phyloP scores from a whole-genome alignment of 2,329 filamentous ascomycete genomes.

The Aciculosporium take region DNA sequence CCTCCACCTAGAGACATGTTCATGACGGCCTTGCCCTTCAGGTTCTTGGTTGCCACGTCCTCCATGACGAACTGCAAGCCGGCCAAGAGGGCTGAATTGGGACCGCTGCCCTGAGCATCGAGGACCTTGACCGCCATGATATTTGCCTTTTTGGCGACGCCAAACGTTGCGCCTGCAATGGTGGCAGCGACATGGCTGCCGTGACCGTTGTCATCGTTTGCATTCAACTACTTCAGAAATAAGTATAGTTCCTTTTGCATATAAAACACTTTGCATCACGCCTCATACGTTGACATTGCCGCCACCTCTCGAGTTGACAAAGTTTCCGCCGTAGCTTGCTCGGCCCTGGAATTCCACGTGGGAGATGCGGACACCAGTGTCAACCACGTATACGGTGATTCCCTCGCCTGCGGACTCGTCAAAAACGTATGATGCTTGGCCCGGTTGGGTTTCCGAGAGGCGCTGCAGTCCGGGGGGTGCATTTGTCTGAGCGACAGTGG shows the following conservation, averaged over 20 bases:
- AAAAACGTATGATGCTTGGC: slow-evolving; percentile 26
- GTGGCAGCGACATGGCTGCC: slow-evolving; percentile 51
- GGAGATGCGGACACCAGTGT: slow-evolving; percentile 45
- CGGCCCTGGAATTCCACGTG: slow-evolving; percentile 45
- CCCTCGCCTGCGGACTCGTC: slow-evolving; percentile 37
- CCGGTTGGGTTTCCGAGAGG: slow-evolving; percentile 30
- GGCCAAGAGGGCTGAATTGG: slow-evolving; percentile 32
- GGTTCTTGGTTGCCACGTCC: slow-evolving; percentile 27
- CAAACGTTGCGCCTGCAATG: slow-evolving; percentile 44
- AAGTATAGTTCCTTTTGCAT: too few species aligned
- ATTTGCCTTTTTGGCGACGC: slow-evolving; percentile 44
- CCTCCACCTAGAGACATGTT: slow-evolving; percentile 48
- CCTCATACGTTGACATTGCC: slow-evolving; percentile 25
- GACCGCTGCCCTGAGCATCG: slow-evolving; percentile 25
- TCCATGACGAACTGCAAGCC: slow-evolving; percentile 42
- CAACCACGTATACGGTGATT: slow-evolving; percentile 49
- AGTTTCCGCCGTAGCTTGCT: slow-evolving; percentile 38
- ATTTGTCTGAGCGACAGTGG: slow-evolving; percentile 34
- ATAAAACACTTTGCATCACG: too few species aligned
- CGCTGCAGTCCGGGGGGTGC: slow-evolving; percentile 40
- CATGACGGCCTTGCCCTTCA: slow-evolving; percentile 41
- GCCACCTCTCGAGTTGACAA: slow-evolving; percentile 18
- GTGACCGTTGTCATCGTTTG: slow-evolving; percentile 43
- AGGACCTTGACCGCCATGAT: slow-evolving; percentile 48
- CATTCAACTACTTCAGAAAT: slow-evolving; percentile 4